A percentile compares a stretch with the other conserved stretches of the same genome.
phyloP scores from a whole-genome alignment of 2,329 filamentous ascomycete species.

The Pyrenophora seminiperda region DNA sequence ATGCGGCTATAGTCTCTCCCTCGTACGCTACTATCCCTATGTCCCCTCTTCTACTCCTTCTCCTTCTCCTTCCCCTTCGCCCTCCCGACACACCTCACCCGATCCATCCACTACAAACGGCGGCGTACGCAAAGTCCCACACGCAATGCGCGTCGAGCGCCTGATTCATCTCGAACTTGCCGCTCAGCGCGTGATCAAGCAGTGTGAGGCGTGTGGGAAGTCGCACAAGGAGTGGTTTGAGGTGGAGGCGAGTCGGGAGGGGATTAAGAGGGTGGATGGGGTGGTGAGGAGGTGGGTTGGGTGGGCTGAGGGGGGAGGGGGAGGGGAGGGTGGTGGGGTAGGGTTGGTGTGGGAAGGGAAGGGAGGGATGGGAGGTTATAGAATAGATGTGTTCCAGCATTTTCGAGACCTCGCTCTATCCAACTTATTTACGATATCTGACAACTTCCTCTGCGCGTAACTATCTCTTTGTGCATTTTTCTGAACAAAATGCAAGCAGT shows the following conservation, averaged over 20 bases:
- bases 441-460: no score
- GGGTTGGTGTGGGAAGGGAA: no score
- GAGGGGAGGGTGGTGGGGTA: no score
- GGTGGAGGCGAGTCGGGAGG: slow-evolving; percentile 73
- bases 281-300: slow-evolving; percentile 82
- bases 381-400: no score
- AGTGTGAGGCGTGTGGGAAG: slow-evolving; percentile 78
- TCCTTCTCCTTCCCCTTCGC: slow-evolving; percentile 36
- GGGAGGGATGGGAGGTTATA: no score
- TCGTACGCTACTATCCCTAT: slow-evolving; percentile 93
- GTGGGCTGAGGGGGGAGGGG: slow-evolving; percentile 67
- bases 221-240: slow-evolving; percentile 97
- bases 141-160: slow-evolving; percentile 85
- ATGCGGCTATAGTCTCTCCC: slow-evolving; percentile 84
- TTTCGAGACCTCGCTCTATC: no score
- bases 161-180: slow-evolving; percentile 89
- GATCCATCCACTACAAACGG: slow-evolving; percentile 10
- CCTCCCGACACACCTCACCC: slow-evolving; percentile 33
- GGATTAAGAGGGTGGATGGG: slow-evolving; percentile 71
- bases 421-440: no score
- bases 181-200: slow-evolving; percentile 61
- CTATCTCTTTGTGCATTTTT: no score
- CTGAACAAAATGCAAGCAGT: no score
- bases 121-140: slow-evolving; percentile 71
- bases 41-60: slow-evolving; percentile 47